Conservation (phyloP, 495 filamentous ascomycete genomes). For the Aspergillus nidulans region DNA sequence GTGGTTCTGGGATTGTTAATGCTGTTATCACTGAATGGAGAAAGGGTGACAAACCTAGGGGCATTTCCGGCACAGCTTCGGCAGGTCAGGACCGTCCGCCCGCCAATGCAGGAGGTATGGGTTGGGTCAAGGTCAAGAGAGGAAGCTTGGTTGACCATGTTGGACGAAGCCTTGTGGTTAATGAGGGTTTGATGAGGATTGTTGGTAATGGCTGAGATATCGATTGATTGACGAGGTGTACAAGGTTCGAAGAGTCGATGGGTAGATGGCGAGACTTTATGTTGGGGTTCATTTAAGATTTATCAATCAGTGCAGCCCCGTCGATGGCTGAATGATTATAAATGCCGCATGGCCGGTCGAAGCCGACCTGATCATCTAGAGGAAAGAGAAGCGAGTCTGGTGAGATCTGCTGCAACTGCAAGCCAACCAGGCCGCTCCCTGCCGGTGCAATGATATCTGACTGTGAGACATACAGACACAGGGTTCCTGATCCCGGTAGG, state of each 20-base stretch:
- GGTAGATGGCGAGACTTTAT: neutral
- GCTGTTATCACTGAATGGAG: neutral
- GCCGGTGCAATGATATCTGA: constrained; percentile 12
- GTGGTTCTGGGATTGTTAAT: constrained; percentile 19
- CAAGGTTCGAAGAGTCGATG: neutral
- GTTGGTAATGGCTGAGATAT: neutral
- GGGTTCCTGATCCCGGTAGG: constrained; percentile 14
- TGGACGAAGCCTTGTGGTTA: neutral
- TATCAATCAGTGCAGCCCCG: constrained; percentile 3
- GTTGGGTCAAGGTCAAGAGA: constrained; percentile 29
- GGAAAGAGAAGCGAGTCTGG: neutral
- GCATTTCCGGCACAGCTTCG: constrained; percentile 37
- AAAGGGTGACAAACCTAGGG: constrained; percentile 26
- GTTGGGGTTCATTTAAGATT: constrained; percentile 9
- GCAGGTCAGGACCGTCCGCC: constrained; percentile 35
- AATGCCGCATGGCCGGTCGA: neutral
- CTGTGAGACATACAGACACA: constrained; percentile 10
- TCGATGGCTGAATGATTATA: constrained; percentile 2
- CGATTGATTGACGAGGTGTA: neutral
- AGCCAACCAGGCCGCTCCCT: constrained; percentile 17
- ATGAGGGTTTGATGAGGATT: neutral
- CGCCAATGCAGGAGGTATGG: constrained; percentile 36
- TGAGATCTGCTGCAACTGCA: constrained; percentile 4
- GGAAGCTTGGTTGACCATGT: constrained; percentile 22
- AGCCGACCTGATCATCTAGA: neutral